Percentiles rank a stretch among this genome's conserved stretches.
Evolutionary conservation across 1,139 yeast species (phyloP).

Genomic region (Pichia sp.): DNA sequence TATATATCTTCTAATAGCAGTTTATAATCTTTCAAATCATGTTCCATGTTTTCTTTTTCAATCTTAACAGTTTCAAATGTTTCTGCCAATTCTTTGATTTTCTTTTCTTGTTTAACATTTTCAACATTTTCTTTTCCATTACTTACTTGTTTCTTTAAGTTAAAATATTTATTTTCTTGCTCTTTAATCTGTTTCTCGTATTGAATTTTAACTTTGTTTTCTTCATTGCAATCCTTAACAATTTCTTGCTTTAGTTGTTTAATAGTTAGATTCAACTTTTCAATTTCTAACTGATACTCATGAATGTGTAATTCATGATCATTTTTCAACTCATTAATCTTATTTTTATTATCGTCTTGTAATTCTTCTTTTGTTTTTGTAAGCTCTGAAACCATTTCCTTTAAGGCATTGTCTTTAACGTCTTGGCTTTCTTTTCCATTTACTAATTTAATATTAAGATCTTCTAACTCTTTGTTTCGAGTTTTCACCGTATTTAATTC

Average conservation of each 20-base stretch:
- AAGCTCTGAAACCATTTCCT: neutral
- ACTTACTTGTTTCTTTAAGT: neutral
- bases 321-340: neutral
- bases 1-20: neutral
- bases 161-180: neutral
- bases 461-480: neutral
- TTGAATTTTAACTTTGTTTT: neutral
- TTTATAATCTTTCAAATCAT: neutral
- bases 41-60: neutral
- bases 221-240: neutral
- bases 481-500: slow-evolving; percentile 3
- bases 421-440: neutral
- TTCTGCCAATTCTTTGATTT: neutral
- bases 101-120: neutral
- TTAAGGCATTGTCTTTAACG: neutral
- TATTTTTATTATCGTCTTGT: neutral
- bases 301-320: neutral
- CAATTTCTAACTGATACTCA: neutral
- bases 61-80: neutral
- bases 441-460: neutral
- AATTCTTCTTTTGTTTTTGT: neutral
- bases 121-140: neutral
- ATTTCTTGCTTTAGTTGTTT: neutral
- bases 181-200: neutral
- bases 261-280: neutral